Base-by-base conservation (phyloP, 148 eudicot genomes). In the Nepenthes mirabilis region DNA sequence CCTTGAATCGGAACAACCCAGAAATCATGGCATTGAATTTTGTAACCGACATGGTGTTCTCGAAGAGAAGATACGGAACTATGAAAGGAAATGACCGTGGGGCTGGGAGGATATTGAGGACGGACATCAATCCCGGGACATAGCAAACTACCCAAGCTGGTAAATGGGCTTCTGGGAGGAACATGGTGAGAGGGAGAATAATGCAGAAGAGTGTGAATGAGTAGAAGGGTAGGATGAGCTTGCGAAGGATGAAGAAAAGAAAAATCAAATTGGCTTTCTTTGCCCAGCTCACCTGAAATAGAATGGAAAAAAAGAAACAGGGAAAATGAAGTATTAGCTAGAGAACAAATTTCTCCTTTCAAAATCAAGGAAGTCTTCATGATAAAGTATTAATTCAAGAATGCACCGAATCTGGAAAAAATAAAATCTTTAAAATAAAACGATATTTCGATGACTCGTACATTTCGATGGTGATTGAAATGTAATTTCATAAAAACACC, bases 41-140 rank as follows among this genome's bases (percentile, higher is more conserved):
- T 66, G 97, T 90, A 48, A 90, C 97, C 1, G 97, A 90, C 97
- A 90, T 84, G 33, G 97, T 90, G 77, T 90, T 90, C 54, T 90
- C 97, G 33, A 86, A 90, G 43, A 90, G 74, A 48, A 90, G 82
- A 59, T 78, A 90, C 14, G 97, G 97, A 14, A 90, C 94, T 37
- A 90, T 80, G 56, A 90, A 90, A 2, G 97, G 97, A 64, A 90
- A 90, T 62, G 97, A 75, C 37, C 71, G 85, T 54, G 97, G 97
- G 8, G 95, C 78, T 58, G 97, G 97, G 54, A 90, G 84, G 73
- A 90, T 86, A 69, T 79, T 90, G 36, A 90, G 60, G 53, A 90
- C 49, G 1, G 97, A 90, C 86, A 90, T 80, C 60, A 86, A 70
- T 68, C 94, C 97, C 5, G 97, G 97, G 59, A 90, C 78, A 70